These are phyloP conservation scores for Phyllachora maydis DNA, from an alignment of 2,329 filamentous ascomycete genomes.

Conservation along the genomic window DNA sequence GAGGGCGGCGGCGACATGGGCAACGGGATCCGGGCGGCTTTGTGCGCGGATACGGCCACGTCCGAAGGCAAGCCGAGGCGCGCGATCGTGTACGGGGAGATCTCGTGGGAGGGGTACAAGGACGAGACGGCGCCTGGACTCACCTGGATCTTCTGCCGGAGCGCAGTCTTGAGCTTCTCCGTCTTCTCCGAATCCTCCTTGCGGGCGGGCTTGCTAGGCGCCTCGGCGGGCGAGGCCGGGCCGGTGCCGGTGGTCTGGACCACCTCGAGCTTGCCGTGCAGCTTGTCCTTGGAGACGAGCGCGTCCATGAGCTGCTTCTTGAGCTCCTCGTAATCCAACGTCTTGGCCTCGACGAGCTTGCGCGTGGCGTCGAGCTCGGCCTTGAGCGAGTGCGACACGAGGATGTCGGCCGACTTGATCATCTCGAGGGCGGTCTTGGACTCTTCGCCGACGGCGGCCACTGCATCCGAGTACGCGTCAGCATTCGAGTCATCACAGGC, in stretches of 20 bases:
- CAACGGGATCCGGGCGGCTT: too few relatives aligned
- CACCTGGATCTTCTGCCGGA: constrained; percentile 38
- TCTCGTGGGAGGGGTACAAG: too few relatives aligned
- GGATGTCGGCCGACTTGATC: constrained; percentile 35
- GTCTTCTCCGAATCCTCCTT: constrained; percentile 24
- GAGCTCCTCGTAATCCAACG: constrained; percentile 31
- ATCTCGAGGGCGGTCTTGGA: constrained; percentile 31
- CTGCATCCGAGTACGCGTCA: constrained; percentile 10
- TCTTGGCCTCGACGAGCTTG: constrained; percentile 24
- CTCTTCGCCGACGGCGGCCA: constrained; percentile 32
- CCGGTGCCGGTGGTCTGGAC: constrained; percentile 19
- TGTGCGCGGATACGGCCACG: too few relatives aligned
- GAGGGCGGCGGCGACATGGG: too few relatives aligned
- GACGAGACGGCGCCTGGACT: too few relatives aligned
- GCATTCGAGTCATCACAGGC: too few relatives aligned
- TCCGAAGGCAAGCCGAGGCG: too few relatives aligned
- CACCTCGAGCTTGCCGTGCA: constrained; percentile 31
- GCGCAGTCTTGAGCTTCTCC: constrained; percentile 32
- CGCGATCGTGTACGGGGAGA: too few relatives aligned
- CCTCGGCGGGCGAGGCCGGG: constrained; percentile 5
- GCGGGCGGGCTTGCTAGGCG: constrained; percentile 13
- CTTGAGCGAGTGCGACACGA: constrained; percentile 35
- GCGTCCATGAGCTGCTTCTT: constrained; percentile 38
- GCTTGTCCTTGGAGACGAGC: constrained; percentile 37
- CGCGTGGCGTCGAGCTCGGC: constrained; percentile 34